These are phyloP conservation scores for Aspergillus sclerotioniger DNA, from an alignment of 495 filamentous ascomycete species.

Conservation along the genomic window DNA sequence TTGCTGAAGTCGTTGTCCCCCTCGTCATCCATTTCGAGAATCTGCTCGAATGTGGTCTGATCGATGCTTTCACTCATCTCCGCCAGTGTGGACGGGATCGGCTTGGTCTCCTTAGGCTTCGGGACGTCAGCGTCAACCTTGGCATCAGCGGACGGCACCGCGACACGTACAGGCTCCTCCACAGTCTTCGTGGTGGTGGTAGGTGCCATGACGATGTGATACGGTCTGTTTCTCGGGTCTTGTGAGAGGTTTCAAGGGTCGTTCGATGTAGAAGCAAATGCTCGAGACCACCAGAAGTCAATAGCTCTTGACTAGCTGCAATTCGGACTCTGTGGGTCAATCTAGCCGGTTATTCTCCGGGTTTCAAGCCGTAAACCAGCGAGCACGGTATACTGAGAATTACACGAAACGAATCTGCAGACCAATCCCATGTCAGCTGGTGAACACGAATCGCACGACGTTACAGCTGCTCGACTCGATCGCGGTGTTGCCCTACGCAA, in stretches of 20 bases:
- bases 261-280: not conserved
- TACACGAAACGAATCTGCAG: constrained; percentile 19
- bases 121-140: constrained; percentile 2
- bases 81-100: constrained; percentile 38
- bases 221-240: not conserved
- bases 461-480: constrained; percentile 19
- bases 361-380: constrained; percentile 7
- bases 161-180: constrained; percentile 27
- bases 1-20: constrained; percentile 74
- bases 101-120: constrained; percentile 38
- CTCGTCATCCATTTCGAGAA: constrained; percentile 94
- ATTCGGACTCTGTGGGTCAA: not conserved
- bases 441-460: constrained; percentile 14
- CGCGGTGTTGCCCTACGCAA: constrained; percentile 22
- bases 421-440: constrained; percentile 23
- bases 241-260: not conserved
- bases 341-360: constrained; percentile 5
- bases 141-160: not conserved
- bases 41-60: constrained; percentile 79
- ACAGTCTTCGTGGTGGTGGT: constrained; percentile 30
- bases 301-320: not conserved
- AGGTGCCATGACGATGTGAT: constrained; percentile 29
- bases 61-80: constrained; percentile 75
- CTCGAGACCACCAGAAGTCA: not conserved
- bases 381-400: constrained; percentile 14